Conservation (phyloP, 495 filamentous ascomycete genomes). For the Podospora fimiseda region DNA sequence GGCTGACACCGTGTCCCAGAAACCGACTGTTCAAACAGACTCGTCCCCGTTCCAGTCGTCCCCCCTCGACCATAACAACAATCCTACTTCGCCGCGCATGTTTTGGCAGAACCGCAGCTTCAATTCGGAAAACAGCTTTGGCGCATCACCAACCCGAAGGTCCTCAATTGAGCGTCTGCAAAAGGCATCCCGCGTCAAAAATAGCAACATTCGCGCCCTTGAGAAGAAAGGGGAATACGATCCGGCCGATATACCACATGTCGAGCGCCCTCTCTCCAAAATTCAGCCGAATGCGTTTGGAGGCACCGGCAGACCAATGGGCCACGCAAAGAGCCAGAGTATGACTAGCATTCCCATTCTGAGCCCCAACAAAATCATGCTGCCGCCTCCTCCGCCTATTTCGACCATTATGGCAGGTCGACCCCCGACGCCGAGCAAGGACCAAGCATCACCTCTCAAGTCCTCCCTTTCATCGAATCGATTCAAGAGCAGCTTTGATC, state of each 20-base stretch:
- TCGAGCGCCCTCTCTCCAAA: slow-evolving; percentile 73
- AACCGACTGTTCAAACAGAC: slow-evolving; percentile 51
- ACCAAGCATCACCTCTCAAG: slow-evolving; percentile 72
- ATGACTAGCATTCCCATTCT: slow-evolving; percentile 42
- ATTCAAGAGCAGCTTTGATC: slow-evolving; percentile 67
- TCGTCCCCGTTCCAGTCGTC: slow-evolving; percentile 73
- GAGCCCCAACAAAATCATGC: slow-evolving; percentile 32
- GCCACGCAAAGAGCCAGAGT: slow-evolving; percentile 42
- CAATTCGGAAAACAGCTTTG: slow-evolving; percentile 63
- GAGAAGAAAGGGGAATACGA: slow-evolving; percentile 88
- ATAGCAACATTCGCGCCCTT: slow-evolving; percentile 89
- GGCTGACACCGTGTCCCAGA: slow-evolving; percentile 27
- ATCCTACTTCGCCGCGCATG: slow-evolving; percentile 62
- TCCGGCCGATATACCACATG: slow-evolving; percentile 62
- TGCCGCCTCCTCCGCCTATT: slow-evolving; percentile 24
- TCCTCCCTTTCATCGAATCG: slow-evolving; percentile 71
- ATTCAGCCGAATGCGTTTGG: slow-evolving; percentile 59
- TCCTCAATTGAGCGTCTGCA: slow-evolving; percentile 91
- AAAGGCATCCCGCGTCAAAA: slow-evolving; percentile 88
- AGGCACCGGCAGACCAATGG: slow-evolving; percentile 33
- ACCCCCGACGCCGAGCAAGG: slow-evolving; percentile 61
- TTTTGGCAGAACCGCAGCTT: slow-evolving; percentile 83
- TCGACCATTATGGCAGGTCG: slow-evolving; percentile 15
- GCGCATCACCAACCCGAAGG: slow-evolving; percentile 62
- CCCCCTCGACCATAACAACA: slow-evolving; percentile 46